Conservation (phyloP, 2,329 filamentous ascomycete species). For the Fusarium pseudograminearum region DNA sequence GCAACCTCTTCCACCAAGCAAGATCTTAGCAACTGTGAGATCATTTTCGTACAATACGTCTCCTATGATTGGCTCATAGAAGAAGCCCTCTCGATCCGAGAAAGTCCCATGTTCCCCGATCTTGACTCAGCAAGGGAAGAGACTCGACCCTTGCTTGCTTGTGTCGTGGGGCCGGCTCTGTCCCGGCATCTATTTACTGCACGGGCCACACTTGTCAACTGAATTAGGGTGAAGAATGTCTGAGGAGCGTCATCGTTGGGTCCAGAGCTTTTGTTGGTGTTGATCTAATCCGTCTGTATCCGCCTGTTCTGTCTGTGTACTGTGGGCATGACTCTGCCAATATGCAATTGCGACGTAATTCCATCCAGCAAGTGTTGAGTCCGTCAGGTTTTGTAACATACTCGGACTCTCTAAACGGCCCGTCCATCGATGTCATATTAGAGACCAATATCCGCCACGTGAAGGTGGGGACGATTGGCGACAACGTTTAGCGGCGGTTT, state of each 20-base stretch:
- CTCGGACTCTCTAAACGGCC: constrained; percentile 23
- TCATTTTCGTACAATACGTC: constrained; percentile 34
- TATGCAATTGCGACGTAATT: not conserved
- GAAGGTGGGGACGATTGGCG: constrained; percentile 43
- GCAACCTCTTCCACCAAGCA: constrained; percentile 4
- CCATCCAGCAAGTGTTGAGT: not conserved
- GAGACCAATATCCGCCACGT: constrained; percentile 37
- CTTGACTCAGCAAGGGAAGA: constrained; percentile 35
- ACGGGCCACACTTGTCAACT: constrained; percentile 42
- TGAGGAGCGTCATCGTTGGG: constrained; percentile 39
- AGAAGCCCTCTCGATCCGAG: constrained; percentile 27
- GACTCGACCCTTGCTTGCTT: constrained; percentile 16
- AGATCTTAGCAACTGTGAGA: constrained; percentile 32
- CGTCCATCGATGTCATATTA: constrained; percentile 23
- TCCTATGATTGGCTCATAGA: constrained; percentile 39
- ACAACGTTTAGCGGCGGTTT: constrained; percentile 21
- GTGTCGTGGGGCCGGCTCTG: constrained; percentile 24
- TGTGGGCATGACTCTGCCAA: constrained; percentile 11
- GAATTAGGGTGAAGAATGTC: constrained; percentile 10
- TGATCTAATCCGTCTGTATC: constrained; percentile 23
- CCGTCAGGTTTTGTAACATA: not conserved
- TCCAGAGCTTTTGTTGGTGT: constrained; percentile 22
- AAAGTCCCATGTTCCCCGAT: constrained; percentile 42
- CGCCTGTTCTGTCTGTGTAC: not conserved
- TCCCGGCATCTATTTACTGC: constrained; percentile 30